Conservation (phyloP, 2,329 filamentous ascomycete species). For the Chlorencoelia australis region DNA sequence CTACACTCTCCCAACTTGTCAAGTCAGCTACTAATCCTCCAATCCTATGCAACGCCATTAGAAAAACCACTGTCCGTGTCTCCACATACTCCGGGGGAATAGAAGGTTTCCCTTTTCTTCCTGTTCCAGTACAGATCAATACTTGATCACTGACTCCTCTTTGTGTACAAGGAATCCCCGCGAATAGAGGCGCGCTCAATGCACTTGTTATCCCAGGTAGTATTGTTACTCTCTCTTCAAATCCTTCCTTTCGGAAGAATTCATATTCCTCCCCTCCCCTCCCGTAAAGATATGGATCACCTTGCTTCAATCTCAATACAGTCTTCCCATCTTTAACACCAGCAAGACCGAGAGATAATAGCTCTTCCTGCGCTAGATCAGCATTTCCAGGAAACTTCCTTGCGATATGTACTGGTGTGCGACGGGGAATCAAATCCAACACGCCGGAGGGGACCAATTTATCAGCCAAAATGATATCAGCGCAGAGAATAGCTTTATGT, state of each 20-base stretch:
- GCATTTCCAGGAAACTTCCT: slow-evolving; percentile 97
- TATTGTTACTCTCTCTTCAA: slow-evolving; percentile 53
- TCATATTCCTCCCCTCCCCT: slow-evolving; percentile 86
- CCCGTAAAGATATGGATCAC: slow-evolving; percentile 93
- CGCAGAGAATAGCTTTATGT: slow-evolving; percentile 62
- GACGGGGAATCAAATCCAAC: slow-evolving; percentile 78
- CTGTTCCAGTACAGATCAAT: slow-evolving; percentile 91
- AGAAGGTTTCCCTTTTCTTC: slow-evolving; percentile 75
- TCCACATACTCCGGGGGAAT: slow-evolving; percentile 69
- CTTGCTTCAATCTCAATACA: slow-evolving; percentile 87
- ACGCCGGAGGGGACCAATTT: slow-evolving; percentile 80
- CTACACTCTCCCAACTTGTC: slow-evolving; percentile 33
- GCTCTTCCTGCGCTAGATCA: slow-evolving; percentile 83
- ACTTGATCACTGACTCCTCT: slow-evolving; percentile 86
- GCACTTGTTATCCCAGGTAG: slow-evolving; percentile 87
- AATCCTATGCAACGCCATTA: slow-evolving; percentile 91
- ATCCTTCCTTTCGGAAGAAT: slow-evolving; percentile 68
- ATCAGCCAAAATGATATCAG: slow-evolving; percentile 74
- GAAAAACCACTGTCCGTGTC: slow-evolving; percentile 76
- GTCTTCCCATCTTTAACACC: slow-evolving; percentile 60
- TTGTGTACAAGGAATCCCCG: slow-evolving; percentile 79
- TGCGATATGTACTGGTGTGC: slow-evolving; percentile 82
- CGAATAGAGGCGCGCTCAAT: slow-evolving; percentile 78
- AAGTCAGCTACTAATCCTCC: slow-evolving; percentile 63
- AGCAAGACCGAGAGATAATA: slow-evolving; percentile 66